Evolutionary conservation across 1,284 basidiomycete genomes (phyloP).

Genomic region (Apiotrichum gamsii): DNA sequence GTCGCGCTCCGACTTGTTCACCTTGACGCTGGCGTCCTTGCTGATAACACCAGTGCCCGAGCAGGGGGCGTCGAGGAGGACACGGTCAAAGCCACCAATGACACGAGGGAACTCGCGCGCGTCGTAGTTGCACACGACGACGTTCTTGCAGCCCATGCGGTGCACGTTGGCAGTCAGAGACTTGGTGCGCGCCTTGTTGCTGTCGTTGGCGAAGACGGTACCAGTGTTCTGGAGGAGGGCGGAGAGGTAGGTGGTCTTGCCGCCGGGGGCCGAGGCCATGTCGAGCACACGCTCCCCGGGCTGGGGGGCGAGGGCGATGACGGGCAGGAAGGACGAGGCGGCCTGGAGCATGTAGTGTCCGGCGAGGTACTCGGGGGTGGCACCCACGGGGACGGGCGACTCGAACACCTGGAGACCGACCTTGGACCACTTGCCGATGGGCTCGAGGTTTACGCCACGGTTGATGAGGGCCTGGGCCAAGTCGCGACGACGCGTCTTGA

Average conservation of each 20-base stretch:
- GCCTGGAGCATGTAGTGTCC: slow-evolving; percentile 99
- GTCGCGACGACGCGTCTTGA: slow-evolving; percentile 87
- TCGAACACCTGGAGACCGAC: slow-evolving; percentile 98
- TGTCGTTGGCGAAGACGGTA: slow-evolving; percentile 95
- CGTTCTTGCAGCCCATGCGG: slow-evolving; percentile 95
- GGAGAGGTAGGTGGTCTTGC: slow-evolving; percentile 94
- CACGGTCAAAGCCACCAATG: slow-evolving; percentile 96
- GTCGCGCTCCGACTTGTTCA: slow-evolving; percentile 95
- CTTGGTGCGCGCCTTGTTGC: slow-evolving; percentile 91
- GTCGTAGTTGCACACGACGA: slow-evolving; percentile 95
- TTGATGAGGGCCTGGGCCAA: slow-evolving; percentile 92
- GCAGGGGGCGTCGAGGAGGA: slow-evolving; percentile 94
- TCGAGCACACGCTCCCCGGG: slow-evolving; percentile 92
- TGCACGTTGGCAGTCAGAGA: slow-evolving; percentile 95
- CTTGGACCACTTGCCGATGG: slow-evolving; percentile 98
- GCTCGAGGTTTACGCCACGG: slow-evolving; percentile 92
- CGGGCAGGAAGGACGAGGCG: slow-evolving; percentile 97
- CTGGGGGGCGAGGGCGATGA: slow-evolving; percentile 88
- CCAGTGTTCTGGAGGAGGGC: slow-evolving; percentile 97
- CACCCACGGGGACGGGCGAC: slow-evolving; percentile 88
- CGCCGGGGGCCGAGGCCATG: slow-evolving; percentile 98
- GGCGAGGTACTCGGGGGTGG: slow-evolving; percentile 97
- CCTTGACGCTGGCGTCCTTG: slow-evolving; percentile 95
- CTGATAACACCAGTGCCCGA: slow-evolving; percentile 97
- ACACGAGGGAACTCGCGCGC: slow-evolving; percentile 99